Base-by-base conservation (phyloP, 441 rosid species). In the Populus trichocarpa region DNA sequence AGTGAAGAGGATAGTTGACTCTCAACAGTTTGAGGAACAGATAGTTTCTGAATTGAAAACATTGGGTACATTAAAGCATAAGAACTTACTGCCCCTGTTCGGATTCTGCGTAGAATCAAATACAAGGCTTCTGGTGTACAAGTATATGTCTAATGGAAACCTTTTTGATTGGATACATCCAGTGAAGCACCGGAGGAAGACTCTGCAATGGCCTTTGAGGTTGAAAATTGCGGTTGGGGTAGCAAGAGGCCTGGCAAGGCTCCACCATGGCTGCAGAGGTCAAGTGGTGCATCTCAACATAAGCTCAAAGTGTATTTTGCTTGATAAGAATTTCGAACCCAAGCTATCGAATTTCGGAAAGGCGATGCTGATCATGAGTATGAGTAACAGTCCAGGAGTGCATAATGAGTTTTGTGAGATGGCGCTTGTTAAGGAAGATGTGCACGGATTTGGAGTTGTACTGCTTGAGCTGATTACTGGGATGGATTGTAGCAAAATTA, bases 241-340 rank as follows among this genome's bases (percentile, higher is more conserved):
- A 30, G 89, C 87, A 40, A 79, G 85, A 76, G 89, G 79, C 38
- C 57, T 87, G 75, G 85, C 87, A 23, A 85, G 89, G 89, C 87
- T 87, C 23, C 89, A 87, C 50, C 87, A 87, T 64, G 74, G 71
- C 42, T 80, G 86, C 46, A 82, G 75, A 67, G 74, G 76, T 20
- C 84, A 85, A 53, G 75, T 86, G 3, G 72, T 76, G 42, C 88
- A 86, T 71, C 85, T 84, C 5, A 75, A 82, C 68, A 73, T 86
- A 53, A 84, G 84, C 80, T 86, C 88, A 11, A 84, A 74, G 33
- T 75, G 82, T 63, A 63, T 85, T 42, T 69, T 80, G 22, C 77
- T 85, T 12, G 83, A 85, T 50, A 36, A 61, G 18, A 67, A 78
- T 23, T 85, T 85, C 13, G 79, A 82, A 59, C 84, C 85, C 30